A percentile compares a stretch with the other conserved stretches of the same genome.
Conservation (phyloP, 1,284 basidiomycete species). For the Moesziomyces globuligerus region DNA sequence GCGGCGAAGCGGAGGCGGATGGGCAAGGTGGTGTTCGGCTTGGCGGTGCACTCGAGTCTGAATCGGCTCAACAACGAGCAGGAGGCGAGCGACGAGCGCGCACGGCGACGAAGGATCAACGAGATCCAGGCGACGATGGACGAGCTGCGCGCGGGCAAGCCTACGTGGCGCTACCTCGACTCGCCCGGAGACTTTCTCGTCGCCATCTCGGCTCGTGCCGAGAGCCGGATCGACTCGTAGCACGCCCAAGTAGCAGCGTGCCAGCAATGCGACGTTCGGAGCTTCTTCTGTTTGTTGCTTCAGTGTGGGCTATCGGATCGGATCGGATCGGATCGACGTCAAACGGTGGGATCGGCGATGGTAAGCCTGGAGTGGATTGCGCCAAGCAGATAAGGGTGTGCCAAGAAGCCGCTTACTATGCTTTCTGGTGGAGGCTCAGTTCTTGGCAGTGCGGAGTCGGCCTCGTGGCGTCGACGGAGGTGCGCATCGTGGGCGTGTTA, state of each 20-base stretch:
- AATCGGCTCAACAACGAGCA: conserved; percentile 21
- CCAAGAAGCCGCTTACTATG: too few species aligned
- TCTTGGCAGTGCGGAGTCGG: conserved; percentile 1
- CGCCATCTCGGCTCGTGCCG: conserved; percentile 23
- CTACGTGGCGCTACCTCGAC: conserved; percentile 34
- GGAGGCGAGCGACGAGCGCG: conserved; percentile 26
- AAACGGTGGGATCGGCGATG: too few species aligned
- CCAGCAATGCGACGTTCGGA: too few species aligned
- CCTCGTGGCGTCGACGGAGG: neutral
- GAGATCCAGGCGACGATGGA: conserved; percentile 29
- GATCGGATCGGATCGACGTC: too few species aligned
- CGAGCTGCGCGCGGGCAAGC: conserved; percentile 15
- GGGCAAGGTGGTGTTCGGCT: conserved; percentile 34
- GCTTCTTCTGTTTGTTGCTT: too few species aligned
- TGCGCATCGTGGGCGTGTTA: too few species aligned
- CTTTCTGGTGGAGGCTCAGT: neutral
- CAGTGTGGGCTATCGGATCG: too few species aligned
- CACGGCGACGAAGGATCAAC: conserved; percentile 19
- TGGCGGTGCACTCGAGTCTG: conserved; percentile 29
- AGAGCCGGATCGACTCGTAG: too few species aligned
- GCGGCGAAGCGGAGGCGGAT: conserved; percentile 26
- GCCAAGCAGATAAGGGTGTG: too few species aligned
- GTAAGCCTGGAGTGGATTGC: too few species aligned
- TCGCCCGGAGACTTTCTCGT: conserved; percentile 38
- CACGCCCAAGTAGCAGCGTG: too few species aligned